A percentile compares a stretch with the other conserved stretches of the same genome.
Evolutionary conservation across 106 monocot genomes (phyloP).

Genomic region (Cymbidium sinense): DNA sequence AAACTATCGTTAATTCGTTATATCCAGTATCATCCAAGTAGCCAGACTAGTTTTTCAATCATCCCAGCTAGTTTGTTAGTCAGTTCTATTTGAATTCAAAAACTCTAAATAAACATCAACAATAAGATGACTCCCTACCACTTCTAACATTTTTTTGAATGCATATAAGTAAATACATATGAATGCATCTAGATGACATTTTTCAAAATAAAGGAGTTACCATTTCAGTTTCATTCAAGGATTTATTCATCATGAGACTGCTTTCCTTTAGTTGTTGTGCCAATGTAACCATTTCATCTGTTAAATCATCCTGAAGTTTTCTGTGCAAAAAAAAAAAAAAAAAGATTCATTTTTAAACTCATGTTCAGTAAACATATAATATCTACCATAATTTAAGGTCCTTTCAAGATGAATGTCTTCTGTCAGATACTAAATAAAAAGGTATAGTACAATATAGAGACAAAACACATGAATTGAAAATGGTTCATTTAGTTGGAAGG

Average conservation of each 20-base stretch:
- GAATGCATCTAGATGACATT: neutral
- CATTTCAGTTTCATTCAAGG: constrained; percentile 84
- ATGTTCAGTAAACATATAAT: neutral
- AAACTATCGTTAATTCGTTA: too few relatives aligned
- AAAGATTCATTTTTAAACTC: neutral
- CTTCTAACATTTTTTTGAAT: neutral
- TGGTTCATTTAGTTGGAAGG: neutral
- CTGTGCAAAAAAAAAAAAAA: constrained; percentile 43
- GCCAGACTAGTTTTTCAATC: too few relatives aligned
- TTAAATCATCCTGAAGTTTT: constrained; percentile 90
- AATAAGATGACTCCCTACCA: neutral
- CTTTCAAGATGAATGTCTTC: neutral
- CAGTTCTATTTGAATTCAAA: too few relatives aligned
- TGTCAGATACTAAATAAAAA: neutral
- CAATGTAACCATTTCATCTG: constrained; percentile 92
- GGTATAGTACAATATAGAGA: neutral
- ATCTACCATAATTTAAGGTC: neutral
- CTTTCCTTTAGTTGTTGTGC: constrained; percentile 88
- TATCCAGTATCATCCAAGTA: too few relatives aligned
- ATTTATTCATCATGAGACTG: constrained; percentile 79
- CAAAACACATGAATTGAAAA: neutral
- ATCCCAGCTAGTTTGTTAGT: too few relatives aligned
- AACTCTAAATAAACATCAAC: neutral
- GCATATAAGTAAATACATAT: neutral
- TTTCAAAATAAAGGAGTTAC: constrained; percentile 14